Evolutionary conservation across 495 filamentous ascomycete species (phyloP).

Genomic region (Neurospora sp.): DNA sequence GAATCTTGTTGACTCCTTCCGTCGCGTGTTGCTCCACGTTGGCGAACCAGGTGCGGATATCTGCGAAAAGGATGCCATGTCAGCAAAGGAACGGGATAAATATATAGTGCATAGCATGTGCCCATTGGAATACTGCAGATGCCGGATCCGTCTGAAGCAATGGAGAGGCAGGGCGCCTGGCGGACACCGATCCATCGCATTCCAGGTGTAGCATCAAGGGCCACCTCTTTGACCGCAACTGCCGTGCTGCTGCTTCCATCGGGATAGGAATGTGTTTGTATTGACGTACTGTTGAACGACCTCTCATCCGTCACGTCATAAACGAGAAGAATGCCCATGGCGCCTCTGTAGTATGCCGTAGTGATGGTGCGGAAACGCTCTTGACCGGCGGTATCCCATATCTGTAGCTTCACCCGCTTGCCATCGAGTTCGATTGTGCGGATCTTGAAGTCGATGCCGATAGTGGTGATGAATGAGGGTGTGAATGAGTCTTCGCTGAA

Average conservation of each 20-base stretch:
- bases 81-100: background rate
- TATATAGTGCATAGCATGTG: background rate
- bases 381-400: constrained; percentile 98
- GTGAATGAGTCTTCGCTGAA: constrained; percentile 99
- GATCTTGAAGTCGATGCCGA: constrained; percentile 99
- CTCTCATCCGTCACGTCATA: constrained; percentile 98
- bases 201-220: background rate
- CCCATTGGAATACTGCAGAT: too few relatives aligned
- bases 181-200: background rate
- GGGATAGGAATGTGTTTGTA: background rate
- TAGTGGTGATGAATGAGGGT: constrained; percentile 97
- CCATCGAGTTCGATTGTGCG: constrained; percentile 96
- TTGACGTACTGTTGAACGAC: constrained; percentile 85
- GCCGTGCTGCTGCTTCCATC: background rate
- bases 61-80: constrained; percentile 33
- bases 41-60: constrained; percentile 98
- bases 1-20: constrained; percentile 98
- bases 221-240: background rate
- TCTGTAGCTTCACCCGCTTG: constrained; percentile 96
- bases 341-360: constrained; percentile 95
- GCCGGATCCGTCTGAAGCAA: background rate
- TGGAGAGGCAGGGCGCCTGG: background rate
- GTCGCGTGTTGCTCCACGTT: constrained; percentile 99
- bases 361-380: constrained; percentile 98
- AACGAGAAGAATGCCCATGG: constrained; percentile 95